These are phyloP conservation scores for Acanthamoeba sp. DNA, from an alignment of 208 protist genomes.

Conservation along the genomic window DNA sequence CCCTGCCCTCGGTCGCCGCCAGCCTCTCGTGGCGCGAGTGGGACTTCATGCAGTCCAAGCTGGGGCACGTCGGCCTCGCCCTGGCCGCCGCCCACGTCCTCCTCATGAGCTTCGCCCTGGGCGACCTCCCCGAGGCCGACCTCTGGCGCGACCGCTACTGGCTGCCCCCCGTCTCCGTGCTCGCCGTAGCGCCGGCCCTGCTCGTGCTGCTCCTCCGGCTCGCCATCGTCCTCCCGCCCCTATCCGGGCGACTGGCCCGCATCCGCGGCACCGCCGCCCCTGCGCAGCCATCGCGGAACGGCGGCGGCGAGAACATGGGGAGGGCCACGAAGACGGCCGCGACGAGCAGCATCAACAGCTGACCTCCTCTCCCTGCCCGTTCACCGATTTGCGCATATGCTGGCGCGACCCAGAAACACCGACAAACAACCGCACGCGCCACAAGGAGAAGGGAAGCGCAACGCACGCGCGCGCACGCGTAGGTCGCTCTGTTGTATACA, in stretches of 20 bases:
- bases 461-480: too few species aligned
- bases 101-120: slow-evolving; percentile 52
- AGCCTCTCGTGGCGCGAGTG: slow-evolving; percentile 66
- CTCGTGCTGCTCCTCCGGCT: background rate
- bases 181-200: slow-evolving; percentile 1
- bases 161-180: slow-evolving; percentile 53
- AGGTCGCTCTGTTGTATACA: background rate
- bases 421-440: too few species aligned
- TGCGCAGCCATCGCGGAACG: too few species aligned
- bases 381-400: too few species aligned
- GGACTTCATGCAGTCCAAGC: slow-evolving; percentile 73
- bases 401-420: too few species aligned
- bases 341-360: too few species aligned
- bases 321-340: too few species aligned
- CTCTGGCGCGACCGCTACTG: background rate
- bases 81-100: slow-evolving; percentile 37
- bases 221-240: background rate
- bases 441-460: too few species aligned
- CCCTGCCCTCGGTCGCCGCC: slow-evolving; percentile 38
- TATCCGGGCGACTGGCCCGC: background rate
- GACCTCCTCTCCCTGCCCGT: too few species aligned
- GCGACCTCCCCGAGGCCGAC: background rate
- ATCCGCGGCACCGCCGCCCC: background rate
- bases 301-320: too few species aligned
- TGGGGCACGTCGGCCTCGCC: slow-evolving; percentile 49